A percentile compares a stretch with the other conserved stretches of the same genome.
Evolutionary conservation across 805 yeast genomes (phyloP).

Genomic region (Pichia nanzhaoensis): DNA sequence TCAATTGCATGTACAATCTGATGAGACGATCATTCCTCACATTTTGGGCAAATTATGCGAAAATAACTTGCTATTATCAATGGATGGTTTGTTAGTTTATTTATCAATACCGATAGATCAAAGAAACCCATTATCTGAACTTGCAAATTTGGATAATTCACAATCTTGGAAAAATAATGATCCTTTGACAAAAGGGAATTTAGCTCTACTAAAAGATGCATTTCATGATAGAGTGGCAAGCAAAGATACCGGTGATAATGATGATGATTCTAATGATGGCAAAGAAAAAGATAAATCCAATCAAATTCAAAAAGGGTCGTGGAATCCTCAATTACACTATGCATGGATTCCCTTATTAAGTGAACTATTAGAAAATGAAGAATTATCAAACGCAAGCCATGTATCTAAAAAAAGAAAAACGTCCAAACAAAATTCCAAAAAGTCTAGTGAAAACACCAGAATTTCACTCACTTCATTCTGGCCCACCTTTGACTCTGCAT

Average conservation of each 20-base stretch:
- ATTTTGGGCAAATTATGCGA: conserved; percentile 40
- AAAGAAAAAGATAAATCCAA: neutral
- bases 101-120: conserved; percentile 39
- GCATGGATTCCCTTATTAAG: conserved; percentile 62
- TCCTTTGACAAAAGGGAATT: conserved; percentile 68
- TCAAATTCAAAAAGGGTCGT: conserved; percentile 47
- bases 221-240: conserved; percentile 49
- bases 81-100: conserved; percentile 76
- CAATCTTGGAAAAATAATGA: conserved; percentile 61
- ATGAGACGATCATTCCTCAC: conserved; percentile 15
- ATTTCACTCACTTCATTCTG: conserved; percentile 61
- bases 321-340: conserved; percentile 71
- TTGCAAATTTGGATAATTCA: conserved; percentile 17
- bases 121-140: conserved; percentile 15
- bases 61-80: conserved; percentile 51
- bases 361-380: conserved; percentile 31
- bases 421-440: conserved; percentile 11
- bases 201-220: conserved; percentile 53
- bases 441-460: conserved; percentile 8
- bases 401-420: conserved; percentile 32
- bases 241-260: conserved; percentile 26
- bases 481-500: conserved; percentile 74
- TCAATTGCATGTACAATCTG: conserved; percentile 18
- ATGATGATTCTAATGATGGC: conserved; percentile 19
- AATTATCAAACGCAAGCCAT: conserved; percentile 16